Evolutionary conservation across 2,329 filamentous ascomycete species (phyloP), one percentile per base, ranked within the genome.

Genomic region (Ceratocystis albifundus): DNA sequence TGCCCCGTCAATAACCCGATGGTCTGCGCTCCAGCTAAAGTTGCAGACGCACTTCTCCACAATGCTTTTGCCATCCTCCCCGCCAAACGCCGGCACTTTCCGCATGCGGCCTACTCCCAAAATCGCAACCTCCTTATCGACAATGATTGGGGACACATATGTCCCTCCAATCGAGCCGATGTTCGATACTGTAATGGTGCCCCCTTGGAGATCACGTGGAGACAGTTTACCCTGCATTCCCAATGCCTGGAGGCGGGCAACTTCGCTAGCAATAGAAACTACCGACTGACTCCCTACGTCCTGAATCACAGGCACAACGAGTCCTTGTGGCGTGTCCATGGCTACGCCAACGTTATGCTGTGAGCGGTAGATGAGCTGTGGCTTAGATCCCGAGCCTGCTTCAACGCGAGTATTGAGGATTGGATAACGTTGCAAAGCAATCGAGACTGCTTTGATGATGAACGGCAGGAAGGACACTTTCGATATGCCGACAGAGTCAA

Each of bases 1-100:
- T 61, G 93, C 93, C 1, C 94, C 94, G 76, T 99, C 94, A 61
- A 97, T 86, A 65, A 97, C 89, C 22, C 94, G 81, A 76, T 99
- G 94, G 76, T 97, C 92, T 4, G 93, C 93, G 74, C 89, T 93
- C 93, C 93, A 97, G 76, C 92, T 97, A 71, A 97, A 90, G 73
- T 95, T 91, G 74, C 88, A 87, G 69, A 95, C 82, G 72, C 95
- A 87, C 74, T 85, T 89, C 76, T 84, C 85, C 12, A 92, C 81
- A 12, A 97, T 79, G 36, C 76, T 74, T 75, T 82, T 75, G 70
- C 77, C 72, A 62, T 80, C 80, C 66, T 79, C 81, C 8, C 66
- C 66, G 4, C 67, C 67, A 75, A 97, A 97, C 2, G 90, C 88
- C 10, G 94, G 94, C 41, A 96, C 83, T 1, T 84, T 82, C 71